phyloP scores from a whole-genome alignment of 2,329 filamentous ascomycete genomes.

The Colletotrichum gigasporum region DNA sequence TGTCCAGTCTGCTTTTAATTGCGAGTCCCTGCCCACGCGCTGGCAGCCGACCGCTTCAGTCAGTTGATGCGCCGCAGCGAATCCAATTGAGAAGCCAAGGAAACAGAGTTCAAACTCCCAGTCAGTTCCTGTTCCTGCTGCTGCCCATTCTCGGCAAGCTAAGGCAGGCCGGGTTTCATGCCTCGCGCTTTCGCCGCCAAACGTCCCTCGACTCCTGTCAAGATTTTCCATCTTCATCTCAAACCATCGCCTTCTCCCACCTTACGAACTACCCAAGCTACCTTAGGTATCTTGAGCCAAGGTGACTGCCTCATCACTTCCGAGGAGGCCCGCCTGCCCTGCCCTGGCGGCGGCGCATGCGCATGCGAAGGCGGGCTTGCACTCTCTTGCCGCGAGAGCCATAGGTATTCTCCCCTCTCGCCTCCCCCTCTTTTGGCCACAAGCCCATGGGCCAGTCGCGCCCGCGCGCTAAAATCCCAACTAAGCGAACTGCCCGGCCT shows the following conservation, averaged over 20 bases:
- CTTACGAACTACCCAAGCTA: too few species aligned
- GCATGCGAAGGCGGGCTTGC: not conserved
- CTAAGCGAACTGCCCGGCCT: conserved; percentile 13
- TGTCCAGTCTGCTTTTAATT: too few species aligned
- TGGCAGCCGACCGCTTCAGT: too few species aligned
- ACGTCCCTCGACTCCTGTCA: too few species aligned
- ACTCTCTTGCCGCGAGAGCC: not conserved
- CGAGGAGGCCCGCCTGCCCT: too few species aligned
- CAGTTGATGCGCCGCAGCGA: not conserved
- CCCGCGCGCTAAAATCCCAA: conserved; percentile 7
- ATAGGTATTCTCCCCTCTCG: not conserved
- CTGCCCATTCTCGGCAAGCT: not conserved
- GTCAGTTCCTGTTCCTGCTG: not conserved
- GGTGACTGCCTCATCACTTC: too few species aligned
- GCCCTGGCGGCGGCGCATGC: not conserved
- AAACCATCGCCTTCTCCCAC: not conserved
- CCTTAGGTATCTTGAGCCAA: too few species aligned
- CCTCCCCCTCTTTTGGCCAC: not conserved
- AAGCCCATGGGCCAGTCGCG: too few species aligned
- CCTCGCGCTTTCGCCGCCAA: too few species aligned
- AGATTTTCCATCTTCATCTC: not conserved
- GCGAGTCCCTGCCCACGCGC: too few species aligned
- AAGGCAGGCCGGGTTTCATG: not conserved
- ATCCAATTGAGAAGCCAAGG: not conserved
- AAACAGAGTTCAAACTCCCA: not conserved